Evolutionary conservation across 2,329 filamentous ascomycete genomes (phyloP), one percentile per base, ranked within the genome.

Genomic region (Penicillium palitans): DNA sequence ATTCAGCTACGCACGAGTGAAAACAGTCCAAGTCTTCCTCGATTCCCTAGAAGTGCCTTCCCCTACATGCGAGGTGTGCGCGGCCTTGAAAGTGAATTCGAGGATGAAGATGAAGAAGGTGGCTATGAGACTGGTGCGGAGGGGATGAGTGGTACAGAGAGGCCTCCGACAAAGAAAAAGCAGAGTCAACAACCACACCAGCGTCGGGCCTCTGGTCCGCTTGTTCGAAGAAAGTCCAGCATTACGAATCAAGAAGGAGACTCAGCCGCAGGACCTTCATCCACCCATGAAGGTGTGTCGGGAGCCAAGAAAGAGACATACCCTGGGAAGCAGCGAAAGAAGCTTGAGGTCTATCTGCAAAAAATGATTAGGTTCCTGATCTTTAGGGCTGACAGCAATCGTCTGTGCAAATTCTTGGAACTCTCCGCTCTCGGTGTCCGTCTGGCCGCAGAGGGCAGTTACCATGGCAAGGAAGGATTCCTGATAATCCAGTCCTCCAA

Each of bases 291-390:
- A 71, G 72, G 70, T 40, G 71, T 72, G 6, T 72, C 75, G 6
- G 73, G 74, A 42, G 68, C 68, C 21, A 80, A 79, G 60, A 80
- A 77, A 62, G 81, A 85, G 55, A 78, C 80, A 3, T 96, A 93
- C 66, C 85, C 91, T 41, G 91, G 96, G 67, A 87, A 85, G 61
- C 93, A 97, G 75, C 86, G 93, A 57, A 89, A 87, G 67, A 91
- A 90, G 72, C 80, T 99, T 33, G 95, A 98, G 72, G 87, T 87
- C 49, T 99, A 99, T 72, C 80, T 99, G 21, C 91, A 93, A 63
- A 90, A 93, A 69, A 91, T 98, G 87, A 93, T 98, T 60, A 87
- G 91, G 55, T 98, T 93, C 84, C 86, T 99, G 68, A 98, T 99
- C 76, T 99, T 99, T 78, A 87, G 93, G 46, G 88, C 95, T 7